Evolutionary conservation across 441 rosid species (phyloP), one percentile per base, ranked within the genome.

Genomic region (Erysimum pusillum): DNA sequence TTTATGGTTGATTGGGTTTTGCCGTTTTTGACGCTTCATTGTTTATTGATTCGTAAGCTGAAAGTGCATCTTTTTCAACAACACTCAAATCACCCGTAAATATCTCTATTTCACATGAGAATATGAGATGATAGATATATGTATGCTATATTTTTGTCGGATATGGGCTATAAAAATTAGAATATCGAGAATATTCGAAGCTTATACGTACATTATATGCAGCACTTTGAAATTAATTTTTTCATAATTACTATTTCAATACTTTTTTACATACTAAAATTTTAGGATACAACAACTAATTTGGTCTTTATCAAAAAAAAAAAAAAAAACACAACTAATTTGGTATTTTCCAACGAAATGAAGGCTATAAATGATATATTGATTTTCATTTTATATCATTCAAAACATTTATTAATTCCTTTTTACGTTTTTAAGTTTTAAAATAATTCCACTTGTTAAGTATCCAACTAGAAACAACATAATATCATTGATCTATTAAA

Each of bases 11-110:
- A 22, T 14, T 39, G 9, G 13, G 12, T 10, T 59, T 65, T 34
- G 46, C 8, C 20, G 70, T 17, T 10, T 59, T 65, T 34, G 46
- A 12, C 20, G 58, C 17, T 66, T 67, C n/a, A 52, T 11, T 38
- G 62, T 13, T 53, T 49, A 32, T 38, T 28, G 31, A 52, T 38
- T 51, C 54, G 9, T 51, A 35, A 38, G 36, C 49, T 20, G n/a
- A 38, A 67, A 52, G 6, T 67, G 46, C 12, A 15, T 46, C n/a
- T 15, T 32, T 63, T 61, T 4, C 7, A 63, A 28, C 22, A 32
- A 28, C 22, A 32, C 38, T 32, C 6, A 57, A 57, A 9, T 58
- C 22, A 64, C 28, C 8, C 15, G 9, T 63, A 45, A n/a, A 45
- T 15, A 14, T 63, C 14, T 63, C 20, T 25, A 25, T 25, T 8